Conservation (phyloP, 441 rosid species). For the Populus hybrid region DNA sequence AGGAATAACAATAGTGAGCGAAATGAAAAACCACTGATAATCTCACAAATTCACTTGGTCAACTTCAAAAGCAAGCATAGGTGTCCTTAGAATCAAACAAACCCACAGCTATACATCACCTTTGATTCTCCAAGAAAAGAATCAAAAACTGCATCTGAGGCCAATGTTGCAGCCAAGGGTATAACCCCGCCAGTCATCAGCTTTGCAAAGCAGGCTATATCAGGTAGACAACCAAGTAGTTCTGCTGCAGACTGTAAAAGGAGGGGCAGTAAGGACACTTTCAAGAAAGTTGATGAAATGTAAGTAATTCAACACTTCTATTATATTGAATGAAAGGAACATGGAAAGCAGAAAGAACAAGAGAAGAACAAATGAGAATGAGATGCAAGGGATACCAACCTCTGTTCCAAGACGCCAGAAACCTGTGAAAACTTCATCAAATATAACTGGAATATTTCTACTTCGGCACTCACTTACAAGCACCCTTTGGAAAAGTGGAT, state of each 20-base stretch:
- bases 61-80: background rate
- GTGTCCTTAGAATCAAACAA: background rate
- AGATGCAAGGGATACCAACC: slow-evolving; percentile 36
- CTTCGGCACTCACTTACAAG: slow-evolving; percentile 75
- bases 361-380: slow-evolving; percentile 3
- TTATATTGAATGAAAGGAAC: slow-evolving; percentile 15
- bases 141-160: slow-evolving; percentile 60
- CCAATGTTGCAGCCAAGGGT: slow-evolving; percentile 90
- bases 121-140: slow-evolving; percentile 86
- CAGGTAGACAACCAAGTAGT: slow-evolving; percentile 75
- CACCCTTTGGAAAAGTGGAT: slow-evolving; percentile 88
- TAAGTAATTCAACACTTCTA: background rate
- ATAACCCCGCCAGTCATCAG: slow-evolving; percentile 90
- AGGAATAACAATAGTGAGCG: background rate
- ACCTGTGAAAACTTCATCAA: slow-evolving; percentile 96
- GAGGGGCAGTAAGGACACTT: slow-evolving; percentile 1
- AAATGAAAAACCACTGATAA: background rate
- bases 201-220: slow-evolving; percentile 91
- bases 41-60: background rate
- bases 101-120: slow-evolving; percentile 33
- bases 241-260: slow-evolving; percentile 67
- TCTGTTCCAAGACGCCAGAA: slow-evolving; percentile 96
- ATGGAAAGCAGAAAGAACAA: background rate
- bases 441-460: slow-evolving; percentile 71
- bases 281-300: slow-evolving; percentile 3